Percentiles rank a stretch among this genome's conserved stretches.
Conservation (phyloP, 2,329 filamentous ascomycete species). For the Fusarium austroafricanum region DNA sequence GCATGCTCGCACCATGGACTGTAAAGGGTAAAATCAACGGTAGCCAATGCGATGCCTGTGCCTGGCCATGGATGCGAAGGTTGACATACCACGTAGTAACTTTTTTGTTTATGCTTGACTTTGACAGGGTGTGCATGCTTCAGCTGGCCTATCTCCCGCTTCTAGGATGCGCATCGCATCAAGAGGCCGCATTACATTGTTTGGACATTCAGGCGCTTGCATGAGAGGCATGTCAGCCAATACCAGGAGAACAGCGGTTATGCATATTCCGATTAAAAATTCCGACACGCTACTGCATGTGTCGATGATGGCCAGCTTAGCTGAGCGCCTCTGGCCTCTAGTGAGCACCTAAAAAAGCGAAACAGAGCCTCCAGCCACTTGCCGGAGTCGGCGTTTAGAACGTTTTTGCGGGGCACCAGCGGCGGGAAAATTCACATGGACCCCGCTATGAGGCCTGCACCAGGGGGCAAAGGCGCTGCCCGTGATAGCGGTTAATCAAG, state of each 20-base stretch:
- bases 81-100: slow-evolving; percentile 26
- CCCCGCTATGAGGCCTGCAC: slow-evolving; percentile 19
- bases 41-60: slow-evolving; percentile 41
- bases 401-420: slow-evolving; percentile 17
- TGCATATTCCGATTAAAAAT: slow-evolving; percentile 33
- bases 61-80: slow-evolving; percentile 27
- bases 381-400: slow-evolving; percentile 23
- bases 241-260: slow-evolving; percentile 19
- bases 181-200: slow-evolving; percentile 1
- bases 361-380: slow-evolving; percentile 17
- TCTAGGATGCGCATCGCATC: slow-evolving; percentile 3
- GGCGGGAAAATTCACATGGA: not conserved
- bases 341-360: not conserved
- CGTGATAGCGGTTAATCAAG: slow-evolving; percentile 16
- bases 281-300: slow-evolving; percentile 37
- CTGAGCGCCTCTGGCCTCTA: slow-evolving; percentile 22
- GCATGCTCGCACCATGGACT: slow-evolving; percentile 32
- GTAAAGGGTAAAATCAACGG: slow-evolving; percentile 28
- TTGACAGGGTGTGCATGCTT: slow-evolving; percentile 20
- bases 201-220: slow-evolving; percentile 5
- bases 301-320: slow-evolving; percentile 5
- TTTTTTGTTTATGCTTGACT: slow-evolving; percentile 44
- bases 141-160: slow-evolving; percentile 26
- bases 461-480: slow-evolving; percentile 6
- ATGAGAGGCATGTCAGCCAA: slow-evolving; percentile 13